These are phyloP conservation scores for Conticribra weissflogii DNA, from an alignment of 108 stramenopile genomes.

Conservation along the genomic window DNA sequence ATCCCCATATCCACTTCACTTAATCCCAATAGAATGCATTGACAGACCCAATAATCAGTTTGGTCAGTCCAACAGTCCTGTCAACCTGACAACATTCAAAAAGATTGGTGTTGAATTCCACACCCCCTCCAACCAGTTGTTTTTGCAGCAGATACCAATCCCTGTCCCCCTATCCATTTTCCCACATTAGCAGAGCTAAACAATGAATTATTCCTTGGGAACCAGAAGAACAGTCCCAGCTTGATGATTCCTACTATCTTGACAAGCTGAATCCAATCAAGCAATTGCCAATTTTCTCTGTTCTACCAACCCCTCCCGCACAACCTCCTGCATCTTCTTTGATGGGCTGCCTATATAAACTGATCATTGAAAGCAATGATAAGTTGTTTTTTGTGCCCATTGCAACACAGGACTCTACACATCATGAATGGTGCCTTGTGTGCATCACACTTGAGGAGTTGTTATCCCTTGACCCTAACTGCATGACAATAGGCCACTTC, in stretches of 20 bases:
- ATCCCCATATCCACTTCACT: slow-evolving; percentile 7
- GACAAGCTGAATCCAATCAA: neutral
- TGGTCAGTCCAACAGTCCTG: neutral
- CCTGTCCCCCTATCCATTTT: no score
- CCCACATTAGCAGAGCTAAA: slow-evolving; percentile 9
- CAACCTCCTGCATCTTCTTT: neutral
- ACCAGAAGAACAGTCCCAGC: neutral
- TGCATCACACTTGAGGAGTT: neutral
- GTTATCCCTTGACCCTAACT: neutral
- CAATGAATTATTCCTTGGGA: neutral
- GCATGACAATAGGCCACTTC: slow-evolving; percentile 13
- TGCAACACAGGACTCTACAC: neutral
- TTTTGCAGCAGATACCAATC: no score
- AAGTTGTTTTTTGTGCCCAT: slow-evolving; percentile 9
- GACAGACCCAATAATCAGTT: slow-evolving; percentile 8
- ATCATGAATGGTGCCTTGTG: slow-evolving; percentile 14
- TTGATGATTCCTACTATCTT: no score
- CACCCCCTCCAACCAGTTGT: no score
- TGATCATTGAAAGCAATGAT: slow-evolving; percentile 3
- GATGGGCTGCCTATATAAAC: no score
- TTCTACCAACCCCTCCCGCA: neutral
- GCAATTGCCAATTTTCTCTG: neutral
- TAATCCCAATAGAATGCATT: neutral
- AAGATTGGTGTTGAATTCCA: no score
- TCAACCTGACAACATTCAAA: neutral